phyloP scores from a whole-genome alignment of 2,329 filamentous ascomycete genomes.

The Calonectria pteridis region DNA sequence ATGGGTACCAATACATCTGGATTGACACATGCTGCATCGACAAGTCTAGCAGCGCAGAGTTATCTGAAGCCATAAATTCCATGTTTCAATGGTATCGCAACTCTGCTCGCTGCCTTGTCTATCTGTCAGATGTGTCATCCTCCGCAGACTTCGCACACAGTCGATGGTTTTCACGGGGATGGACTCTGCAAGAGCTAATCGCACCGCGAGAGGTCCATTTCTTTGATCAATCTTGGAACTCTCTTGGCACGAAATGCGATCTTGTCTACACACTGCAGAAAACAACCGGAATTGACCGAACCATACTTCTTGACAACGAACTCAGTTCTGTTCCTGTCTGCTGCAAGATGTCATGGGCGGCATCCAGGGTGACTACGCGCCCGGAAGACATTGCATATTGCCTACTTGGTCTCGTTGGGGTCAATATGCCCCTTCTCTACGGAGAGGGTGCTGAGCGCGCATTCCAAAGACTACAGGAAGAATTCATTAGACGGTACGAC shows the following conservation, averaged over 20 bases:
- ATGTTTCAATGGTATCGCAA: constrained; percentile 14
- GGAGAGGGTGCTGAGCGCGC: neutral
- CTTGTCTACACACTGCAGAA: neutral
- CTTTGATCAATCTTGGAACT: neutral
- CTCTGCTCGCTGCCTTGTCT: neutral
- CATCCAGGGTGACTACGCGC: neutral
- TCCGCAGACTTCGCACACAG: neutral
- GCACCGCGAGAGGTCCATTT: neutral
- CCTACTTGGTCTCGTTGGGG: neutral
- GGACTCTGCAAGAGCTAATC: constrained; percentile 6
- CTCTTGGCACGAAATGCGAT: neutral
- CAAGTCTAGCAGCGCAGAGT: constrained; percentile 10
- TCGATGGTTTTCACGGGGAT: constrained; percentile 5
- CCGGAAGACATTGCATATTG: constrained; percentile 7
- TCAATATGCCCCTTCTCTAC: constrained; percentile 3
- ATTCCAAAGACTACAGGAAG: constrained; percentile 5
- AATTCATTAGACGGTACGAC: neutral
- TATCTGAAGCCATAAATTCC: constrained; percentile 9
- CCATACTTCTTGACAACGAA: neutral
- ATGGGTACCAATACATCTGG: constrained; percentile 5
- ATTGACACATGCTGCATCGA: constrained; percentile 15
- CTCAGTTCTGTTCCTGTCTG: neutral
- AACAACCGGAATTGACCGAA: neutral
- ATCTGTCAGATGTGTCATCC: constrained; percentile 5
- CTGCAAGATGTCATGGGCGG: neutral